These are phyloP conservation scores for Crepidotus variabilis DNA, from an alignment of 768 basidiomycete species.

Conservation along the genomic window DNA sequence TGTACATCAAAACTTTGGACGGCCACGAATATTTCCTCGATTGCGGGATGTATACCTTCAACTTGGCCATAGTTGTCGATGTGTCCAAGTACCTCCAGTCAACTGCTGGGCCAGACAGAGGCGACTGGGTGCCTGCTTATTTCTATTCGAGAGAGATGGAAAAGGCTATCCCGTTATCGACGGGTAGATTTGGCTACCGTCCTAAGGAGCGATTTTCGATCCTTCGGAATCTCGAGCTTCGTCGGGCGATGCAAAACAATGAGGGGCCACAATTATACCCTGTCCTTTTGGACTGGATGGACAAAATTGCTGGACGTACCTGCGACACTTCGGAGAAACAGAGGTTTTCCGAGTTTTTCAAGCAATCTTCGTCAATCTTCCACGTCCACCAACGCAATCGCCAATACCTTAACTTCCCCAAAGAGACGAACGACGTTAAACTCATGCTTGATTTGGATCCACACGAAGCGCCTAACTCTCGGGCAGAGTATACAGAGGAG, in stretches of 20 bases:
- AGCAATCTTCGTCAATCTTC: not conserved
- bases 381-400: not conserved
- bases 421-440: not conserved
- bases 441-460: no score
- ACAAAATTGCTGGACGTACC: constrained; percentile 23
- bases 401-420: constrained; percentile 20
- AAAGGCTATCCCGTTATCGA: constrained; percentile 6
- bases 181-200: constrained; percentile 1
- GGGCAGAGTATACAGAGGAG: no score
- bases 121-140: constrained; percentile 17
- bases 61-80: constrained; percentile 21
- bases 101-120: constrained; percentile 7
- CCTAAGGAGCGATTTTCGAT: constrained; percentile 21
- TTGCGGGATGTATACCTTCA: constrained; percentile 39
- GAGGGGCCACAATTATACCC: not conserved
- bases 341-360: constrained; percentile 14
- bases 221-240: constrained; percentile 21
- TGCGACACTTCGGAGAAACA: constrained; percentile 17
- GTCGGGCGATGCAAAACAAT: not conserved
- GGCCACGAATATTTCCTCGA: constrained; percentile 33
- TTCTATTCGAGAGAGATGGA: constrained; percentile 17
- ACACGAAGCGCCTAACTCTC: no score
- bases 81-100: constrained; percentile 5
- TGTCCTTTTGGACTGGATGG: constrained; percentile 25
- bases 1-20: not conserved